Evolutionary conservation across 2,329 filamentous ascomycete species (phyloP).

Genomic region (Diaporthe ilicicola): DNA sequence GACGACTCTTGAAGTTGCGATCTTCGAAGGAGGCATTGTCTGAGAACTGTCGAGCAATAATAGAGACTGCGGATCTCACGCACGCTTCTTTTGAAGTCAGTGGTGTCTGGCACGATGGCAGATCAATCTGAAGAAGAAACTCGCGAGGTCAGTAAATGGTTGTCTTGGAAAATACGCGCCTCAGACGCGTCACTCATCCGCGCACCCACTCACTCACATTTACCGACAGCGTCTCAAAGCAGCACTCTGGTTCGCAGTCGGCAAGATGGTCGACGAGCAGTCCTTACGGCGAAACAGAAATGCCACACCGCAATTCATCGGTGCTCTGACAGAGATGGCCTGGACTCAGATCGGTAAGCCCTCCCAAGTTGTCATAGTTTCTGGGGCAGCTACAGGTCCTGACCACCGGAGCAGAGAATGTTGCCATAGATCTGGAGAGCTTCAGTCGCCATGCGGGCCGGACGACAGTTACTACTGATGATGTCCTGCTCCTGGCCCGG

Average conservation of each 20-base stretch:
- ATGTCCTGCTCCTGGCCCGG: conserved; percentile 86
- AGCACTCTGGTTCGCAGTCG: conserved; percentile 83
- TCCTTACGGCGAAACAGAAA: conserved; percentile 78
- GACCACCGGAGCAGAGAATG: conserved; percentile 54
- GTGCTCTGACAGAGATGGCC: conserved; percentile 83
- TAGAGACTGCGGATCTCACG: too few species aligned
- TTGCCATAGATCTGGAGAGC: conserved; percentile 64
- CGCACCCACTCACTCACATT: background rate
- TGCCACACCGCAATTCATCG: conserved; percentile 91
- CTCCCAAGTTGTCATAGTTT: background rate
- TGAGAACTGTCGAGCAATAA: background rate
- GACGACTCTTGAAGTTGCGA: background rate
- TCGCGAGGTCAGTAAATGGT: conserved; percentile 38
- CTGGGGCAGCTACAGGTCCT: background rate
- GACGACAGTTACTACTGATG: conserved; percentile 81
- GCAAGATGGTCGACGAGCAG: conserved; percentile 89
- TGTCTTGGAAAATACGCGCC: background rate
- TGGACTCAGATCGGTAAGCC: conserved; percentile 83
- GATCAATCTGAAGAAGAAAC: conserved; percentile 43
- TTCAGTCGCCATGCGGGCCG: conserved; percentile 80
- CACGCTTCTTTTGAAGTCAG: background rate
- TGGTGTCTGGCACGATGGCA: conserved; percentile 39
- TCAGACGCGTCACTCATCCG: conserved; percentile 16
- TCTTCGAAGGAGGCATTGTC: background rate
- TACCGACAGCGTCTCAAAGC: conserved; percentile 78